These are phyloP conservation scores for Solanum sejunctum DNA, from an alignment of 257 asterid genomes.

Conservation along the genomic window DNA sequence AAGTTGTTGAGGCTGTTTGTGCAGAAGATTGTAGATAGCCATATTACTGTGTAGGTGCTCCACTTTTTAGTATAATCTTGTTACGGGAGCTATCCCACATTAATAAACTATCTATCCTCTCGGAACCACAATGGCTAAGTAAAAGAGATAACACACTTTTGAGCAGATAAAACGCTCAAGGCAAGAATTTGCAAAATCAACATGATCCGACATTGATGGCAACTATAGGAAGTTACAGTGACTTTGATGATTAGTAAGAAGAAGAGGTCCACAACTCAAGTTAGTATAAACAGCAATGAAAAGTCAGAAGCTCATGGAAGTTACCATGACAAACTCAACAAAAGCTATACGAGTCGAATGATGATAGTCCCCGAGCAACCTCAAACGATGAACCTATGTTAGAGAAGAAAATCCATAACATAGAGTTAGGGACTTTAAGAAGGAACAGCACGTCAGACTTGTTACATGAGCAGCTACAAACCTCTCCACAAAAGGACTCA, in stretches of 20 bases:
- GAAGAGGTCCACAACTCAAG: background rate
- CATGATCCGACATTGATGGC: background rate
- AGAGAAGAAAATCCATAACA: slow-evolving; percentile 18
- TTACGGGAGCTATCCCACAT: background rate
- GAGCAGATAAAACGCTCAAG: background rate
- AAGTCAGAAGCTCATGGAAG: slow-evolving; percentile 1
- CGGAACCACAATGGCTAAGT: background rate
- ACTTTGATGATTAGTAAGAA: background rate
- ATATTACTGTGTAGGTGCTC: background rate
- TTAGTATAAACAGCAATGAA: background rate
- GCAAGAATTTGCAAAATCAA: background rate
- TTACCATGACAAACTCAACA: slow-evolving; percentile 95
- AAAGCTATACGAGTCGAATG: slow-evolving; percentile 94
- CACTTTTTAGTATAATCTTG: background rate
- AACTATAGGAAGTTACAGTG: background rate
- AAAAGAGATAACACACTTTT: background rate
- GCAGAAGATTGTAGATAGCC: background rate
- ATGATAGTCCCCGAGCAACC: slow-evolving; percentile 95
- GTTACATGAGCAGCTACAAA: slow-evolving; percentile 12
- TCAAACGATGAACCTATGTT: slow-evolving; percentile 81
- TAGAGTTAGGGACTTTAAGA: background rate
- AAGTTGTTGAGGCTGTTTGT: background rate
- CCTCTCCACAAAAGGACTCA: slow-evolving; percentile 53
- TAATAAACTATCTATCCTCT: background rate
- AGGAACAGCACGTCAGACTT: background rate